Conservation (phyloP, 495 filamentous ascomycete genomes). For the Xylaria scruposa region DNA sequence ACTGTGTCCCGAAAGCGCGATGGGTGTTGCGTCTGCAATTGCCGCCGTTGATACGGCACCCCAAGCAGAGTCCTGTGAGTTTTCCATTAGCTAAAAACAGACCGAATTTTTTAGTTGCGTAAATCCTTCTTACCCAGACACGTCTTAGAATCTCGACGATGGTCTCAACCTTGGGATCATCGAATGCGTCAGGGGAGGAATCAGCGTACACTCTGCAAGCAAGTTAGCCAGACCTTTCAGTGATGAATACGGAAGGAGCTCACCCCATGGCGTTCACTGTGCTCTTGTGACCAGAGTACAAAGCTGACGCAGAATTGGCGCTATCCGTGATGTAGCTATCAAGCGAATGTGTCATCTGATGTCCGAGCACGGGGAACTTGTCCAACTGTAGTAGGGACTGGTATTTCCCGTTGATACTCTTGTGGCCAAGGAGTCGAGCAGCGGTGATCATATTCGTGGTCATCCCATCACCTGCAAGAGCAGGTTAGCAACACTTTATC, state of each 20-base stretch:
- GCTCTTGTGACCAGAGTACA: constrained; percentile 78
- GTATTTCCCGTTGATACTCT: constrained; percentile 76
- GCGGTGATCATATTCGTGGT: constrained; percentile 78
- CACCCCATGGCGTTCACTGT: constrained; percentile 73
- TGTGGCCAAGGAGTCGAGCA: constrained; percentile 75
- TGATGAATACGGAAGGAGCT: constrained; percentile 10
- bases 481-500: neutral
- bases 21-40: constrained; percentile 76
- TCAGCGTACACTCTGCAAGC: constrained; percentile 67
- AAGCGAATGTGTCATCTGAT: constrained; percentile 77
- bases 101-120: neutral
- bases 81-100: neutral
- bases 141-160: constrained; percentile 74
- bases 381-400: constrained; percentile 71
- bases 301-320: constrained; percentile 75
- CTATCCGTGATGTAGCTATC: constrained; percentile 80
- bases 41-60: constrained; percentile 69
- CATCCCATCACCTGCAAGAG: constrained; percentile 67
- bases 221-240: neutral
- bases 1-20: constrained; percentile 70
- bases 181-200: constrained; percentile 66
- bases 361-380: constrained; percentile 73
- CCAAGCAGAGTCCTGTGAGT: constrained; percentile 52
- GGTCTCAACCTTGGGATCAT: constrained; percentile 81
- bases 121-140: constrained; percentile 51